Base-by-base conservation (phyloP, 176 grass and related monocot species). In the Carex littledalei region DNA sequence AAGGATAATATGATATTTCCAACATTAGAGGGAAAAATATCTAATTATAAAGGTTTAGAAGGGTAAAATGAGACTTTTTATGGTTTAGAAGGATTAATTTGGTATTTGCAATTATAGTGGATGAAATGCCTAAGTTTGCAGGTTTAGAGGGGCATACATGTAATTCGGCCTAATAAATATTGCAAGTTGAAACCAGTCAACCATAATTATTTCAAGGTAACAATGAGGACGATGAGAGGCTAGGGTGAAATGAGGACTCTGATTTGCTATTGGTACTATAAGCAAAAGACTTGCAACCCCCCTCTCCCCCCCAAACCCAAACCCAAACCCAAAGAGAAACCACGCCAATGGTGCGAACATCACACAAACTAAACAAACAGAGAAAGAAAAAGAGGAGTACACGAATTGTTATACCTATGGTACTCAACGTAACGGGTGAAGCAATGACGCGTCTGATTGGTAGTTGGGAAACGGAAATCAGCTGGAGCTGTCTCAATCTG, bases 351-450 rank as follows among this genome's bases (percentile, higher is more conserved):
- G 43, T 6, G 1, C 8, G 7, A 55, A 79, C 54, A 34, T 59
- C 15, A 58, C 16, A 35, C 15, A 56, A 78, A 78, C 12, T 21
- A 57, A 16, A 79, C 15, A 79, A 20, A 55, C 1, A 24, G 17
- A 21, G 3, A 45, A 35, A 17, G 1, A 11, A 17, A 26, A 43
- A 45, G 41, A 56, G 22, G 10, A 37, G 52, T 53, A 85, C 68
- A 10, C 41, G 17, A n/a, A 7, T 2, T 3, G 52, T 53, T 81
- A 78, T 90, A 94, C 91, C 88, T 97, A 77, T 97, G 94, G 87
- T 97, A 97, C 80, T 97, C 94, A 84, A 97, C 84, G 72, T 97
- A 97, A 55, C 94, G 90, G 26, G 94, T 94, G 84, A 97, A 94
- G 79, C 91, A 97, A 86, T 97, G 94, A 31, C 94, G 91, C 56